Percentiles rank a stretch among this genome's conserved stretches.
Evolutionary conservation across 768 basidiomycete species (phyloP).

Genomic region (Podaxis sp.): DNA sequence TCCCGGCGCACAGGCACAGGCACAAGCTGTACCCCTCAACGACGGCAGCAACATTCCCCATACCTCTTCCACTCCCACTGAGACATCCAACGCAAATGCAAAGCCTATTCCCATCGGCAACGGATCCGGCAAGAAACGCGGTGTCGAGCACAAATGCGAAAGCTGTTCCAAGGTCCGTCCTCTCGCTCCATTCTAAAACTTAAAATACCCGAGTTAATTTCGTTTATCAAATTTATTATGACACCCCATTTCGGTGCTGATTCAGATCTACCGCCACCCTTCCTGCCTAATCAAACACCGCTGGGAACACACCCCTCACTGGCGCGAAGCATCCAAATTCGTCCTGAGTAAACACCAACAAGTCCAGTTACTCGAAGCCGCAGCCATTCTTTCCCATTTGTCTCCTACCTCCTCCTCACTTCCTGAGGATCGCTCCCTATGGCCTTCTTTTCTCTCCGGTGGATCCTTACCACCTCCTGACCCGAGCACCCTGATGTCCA

Average conservation of each 20-base stretch:
- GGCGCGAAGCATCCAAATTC: conserved; percentile 89
- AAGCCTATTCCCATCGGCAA: conserved; percentile 29
- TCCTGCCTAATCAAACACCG: conserved; percentile 96
- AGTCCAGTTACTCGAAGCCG: conserved; percentile 95
- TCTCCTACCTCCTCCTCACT: conserved; percentile 67
- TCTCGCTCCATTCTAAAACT: background rate
- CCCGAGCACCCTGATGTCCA: conserved; percentile 17
- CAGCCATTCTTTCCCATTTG: conserved; percentile 90
- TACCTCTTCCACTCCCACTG: background rate
- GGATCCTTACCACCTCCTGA: conserved; percentile 58
- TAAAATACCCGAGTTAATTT: background rate
- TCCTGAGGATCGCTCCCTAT: conserved; percentile 90
- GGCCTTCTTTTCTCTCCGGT: conserved; percentile 81
- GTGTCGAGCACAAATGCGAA: conserved; percentile 87
- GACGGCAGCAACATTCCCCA: conserved; percentile 22
- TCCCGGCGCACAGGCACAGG: conserved; percentile 2
- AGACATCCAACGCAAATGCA: conserved; percentile 16
- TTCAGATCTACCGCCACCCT: conserved; percentile 83
- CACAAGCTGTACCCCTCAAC: conserved; percentile 15
- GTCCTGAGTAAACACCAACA: conserved; percentile 95
- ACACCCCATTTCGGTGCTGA: background rate
- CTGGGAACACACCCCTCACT: conserved; percentile 96
- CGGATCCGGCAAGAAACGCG: conserved; percentile 67
- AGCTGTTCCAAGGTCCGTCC: conserved; percentile 81
- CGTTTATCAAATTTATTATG: background rate